Evolutionary conservation across 805 yeast species (phyloP).

Genomic region (Kazachstania psychrophila): DNA sequence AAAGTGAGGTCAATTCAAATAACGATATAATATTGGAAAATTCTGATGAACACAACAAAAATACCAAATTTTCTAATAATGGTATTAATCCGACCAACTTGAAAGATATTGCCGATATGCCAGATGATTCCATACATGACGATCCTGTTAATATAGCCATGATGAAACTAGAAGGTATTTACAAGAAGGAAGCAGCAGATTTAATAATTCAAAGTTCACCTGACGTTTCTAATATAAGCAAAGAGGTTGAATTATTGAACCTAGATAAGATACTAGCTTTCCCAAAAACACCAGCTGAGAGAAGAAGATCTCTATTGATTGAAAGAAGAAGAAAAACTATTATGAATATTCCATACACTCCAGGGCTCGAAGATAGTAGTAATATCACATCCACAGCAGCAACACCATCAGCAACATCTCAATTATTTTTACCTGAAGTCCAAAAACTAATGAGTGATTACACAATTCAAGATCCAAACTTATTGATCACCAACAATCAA

Average conservation of each 20-base stretch:
- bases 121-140: constrained; percentile 59
- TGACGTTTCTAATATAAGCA: constrained; percentile 11
- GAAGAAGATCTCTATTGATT: constrained; percentile 28
- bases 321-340: constrained; percentile 35
- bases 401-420: too few relatives aligned
- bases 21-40: not conserved
- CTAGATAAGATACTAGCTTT: constrained; percentile 8
- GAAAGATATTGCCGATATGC: constrained; percentile 64
- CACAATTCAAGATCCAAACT: constrained; percentile 19
- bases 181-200: constrained; percentile 10
- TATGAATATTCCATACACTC: constrained; percentile 29
- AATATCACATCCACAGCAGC: constrained; percentile 6
- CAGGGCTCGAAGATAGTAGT: constrained; percentile 13
- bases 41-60: constrained; percentile 3
- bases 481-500: constrained; percentile 28
- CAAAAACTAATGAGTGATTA: constrained; percentile 21
- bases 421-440: constrained; percentile 16
- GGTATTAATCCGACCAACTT: constrained; percentile 6
- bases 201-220: constrained; percentile 10
- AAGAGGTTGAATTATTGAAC: constrained; percentile 15
- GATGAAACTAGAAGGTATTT: constrained; percentile 67
- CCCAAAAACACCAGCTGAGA: constrained; percentile 13
- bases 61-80: not conserved
- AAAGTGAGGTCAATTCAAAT: not conserved
- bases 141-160: constrained; percentile 73